phyloP scores from a whole-genome alignment of 208 protist species.

The Wallacemonas sp. region DNA sequence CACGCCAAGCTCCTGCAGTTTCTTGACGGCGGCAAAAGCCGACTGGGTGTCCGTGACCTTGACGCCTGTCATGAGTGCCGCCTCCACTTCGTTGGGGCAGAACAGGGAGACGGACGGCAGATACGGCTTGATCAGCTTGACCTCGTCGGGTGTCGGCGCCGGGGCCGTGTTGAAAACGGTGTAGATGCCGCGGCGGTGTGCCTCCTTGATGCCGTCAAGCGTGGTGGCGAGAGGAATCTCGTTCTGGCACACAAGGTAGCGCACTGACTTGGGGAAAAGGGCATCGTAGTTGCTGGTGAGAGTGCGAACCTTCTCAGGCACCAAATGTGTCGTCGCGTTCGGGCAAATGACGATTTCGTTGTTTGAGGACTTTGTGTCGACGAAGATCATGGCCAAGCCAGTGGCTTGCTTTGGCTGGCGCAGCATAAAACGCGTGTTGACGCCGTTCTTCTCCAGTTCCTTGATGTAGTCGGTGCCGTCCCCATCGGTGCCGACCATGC shows the following conservation, averaged over 20 bases:
- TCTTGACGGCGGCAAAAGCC: conserved; percentile 51
- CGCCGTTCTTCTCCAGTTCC: conserved; percentile 76
- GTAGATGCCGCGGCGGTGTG: conserved; percentile 74
- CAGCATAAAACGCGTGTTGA: conserved; percentile 76
- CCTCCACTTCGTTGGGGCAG: conserved; percentile 93
- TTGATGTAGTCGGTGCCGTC: conserved; percentile 86
- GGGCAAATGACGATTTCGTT: conserved; percentile 94
- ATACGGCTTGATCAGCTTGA: conserved; percentile 69
- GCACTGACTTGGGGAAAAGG: conserved; percentile 54
- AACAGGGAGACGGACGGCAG: conserved; percentile 87
- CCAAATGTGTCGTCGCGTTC: conserved; percentile 82
- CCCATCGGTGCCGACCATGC: conserved; percentile 86
- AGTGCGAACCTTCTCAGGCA: conserved; percentile 46
- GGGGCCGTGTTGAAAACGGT: conserved; percentile 95
- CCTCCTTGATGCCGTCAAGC: conserved; percentile 80
- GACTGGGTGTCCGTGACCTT: conserved; percentile 64
- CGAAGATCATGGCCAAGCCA: conserved; percentile 92
- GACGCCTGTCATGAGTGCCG: conserved; percentile 77
- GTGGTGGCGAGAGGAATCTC: conserved; percentile 90
- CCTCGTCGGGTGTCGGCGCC: conserved; percentile 69
- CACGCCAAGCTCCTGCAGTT: conserved; percentile 68
- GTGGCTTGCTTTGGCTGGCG: conserved; percentile 46
- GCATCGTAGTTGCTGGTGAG: conserved; percentile 56
- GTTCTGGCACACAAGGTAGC: conserved; percentile 91
- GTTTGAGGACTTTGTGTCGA: conserved; percentile 81